Evolutionary conservation across 1,284 basidiomycete genomes (phyloP).

Genomic region (Amylostereum areolatum): DNA sequence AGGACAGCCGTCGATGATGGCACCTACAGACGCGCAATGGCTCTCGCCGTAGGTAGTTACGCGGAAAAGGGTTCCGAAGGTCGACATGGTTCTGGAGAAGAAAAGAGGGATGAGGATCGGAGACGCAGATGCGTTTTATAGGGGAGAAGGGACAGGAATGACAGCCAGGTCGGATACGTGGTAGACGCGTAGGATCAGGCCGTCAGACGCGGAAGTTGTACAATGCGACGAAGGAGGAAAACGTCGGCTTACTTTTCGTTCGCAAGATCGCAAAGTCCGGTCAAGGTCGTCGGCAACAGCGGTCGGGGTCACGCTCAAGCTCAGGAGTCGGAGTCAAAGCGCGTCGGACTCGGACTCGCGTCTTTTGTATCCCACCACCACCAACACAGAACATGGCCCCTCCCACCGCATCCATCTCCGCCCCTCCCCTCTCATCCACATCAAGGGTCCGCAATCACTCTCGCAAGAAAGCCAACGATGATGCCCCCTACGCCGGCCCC

Average conservation of each 20-base stretch:
- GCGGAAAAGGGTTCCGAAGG: conserved; percentile 86
- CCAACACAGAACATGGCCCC: conserved; percentile 4
- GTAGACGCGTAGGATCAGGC: too few relatives aligned
- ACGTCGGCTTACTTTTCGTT: too few relatives aligned
- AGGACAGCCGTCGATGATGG: conserved; percentile 96
- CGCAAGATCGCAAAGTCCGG: too few relatives aligned
- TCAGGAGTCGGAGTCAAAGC: neutral
- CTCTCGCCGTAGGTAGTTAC: conserved; percentile 98
- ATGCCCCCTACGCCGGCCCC: conserved; percentile 59
- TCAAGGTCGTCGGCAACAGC: too few relatives aligned
- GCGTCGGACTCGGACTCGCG: neutral
- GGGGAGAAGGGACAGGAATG: neutral
- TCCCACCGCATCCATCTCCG: conserved; percentile 18
- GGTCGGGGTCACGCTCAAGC: too few relatives aligned
- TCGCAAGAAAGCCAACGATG: conserved; percentile 54
- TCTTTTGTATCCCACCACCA: neutral
- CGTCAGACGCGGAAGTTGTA: too few relatives aligned
- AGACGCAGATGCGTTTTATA: neutral
- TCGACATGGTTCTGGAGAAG: conserved; percentile 63
- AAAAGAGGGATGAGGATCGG: neutral
- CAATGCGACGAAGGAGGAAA: too few relatives aligned
- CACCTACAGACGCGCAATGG: conserved; percentile 95
- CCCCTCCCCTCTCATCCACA: conserved; percentile 26
- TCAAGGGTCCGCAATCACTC: conserved; percentile 53
- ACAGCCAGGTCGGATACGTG: too few relatives aligned